A percentile compares a stretch with the other conserved stretches of the same genome.
phyloP scores from a whole-genome alignment of 225 moss, liverwort and hornwort genomes.

The Physcomitrium patens region DNA sequence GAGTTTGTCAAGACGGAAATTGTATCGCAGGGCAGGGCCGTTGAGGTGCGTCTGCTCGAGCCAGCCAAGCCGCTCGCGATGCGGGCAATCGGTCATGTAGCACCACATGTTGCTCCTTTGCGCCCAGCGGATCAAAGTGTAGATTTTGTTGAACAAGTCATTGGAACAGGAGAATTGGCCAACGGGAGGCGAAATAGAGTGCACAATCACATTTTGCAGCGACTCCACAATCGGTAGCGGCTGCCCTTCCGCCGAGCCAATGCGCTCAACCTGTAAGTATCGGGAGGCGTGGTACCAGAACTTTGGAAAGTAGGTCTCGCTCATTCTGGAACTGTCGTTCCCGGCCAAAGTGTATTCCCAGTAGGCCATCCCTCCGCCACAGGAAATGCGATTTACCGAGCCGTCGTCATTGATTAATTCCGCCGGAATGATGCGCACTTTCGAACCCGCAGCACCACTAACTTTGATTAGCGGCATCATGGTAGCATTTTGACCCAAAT shows the following conservation, averaged over 20 bases:
- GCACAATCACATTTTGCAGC: slow-evolving; percentile 48
- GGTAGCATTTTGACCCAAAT: slow-evolving; percentile 58
- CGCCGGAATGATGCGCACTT: slow-evolving; percentile 52
- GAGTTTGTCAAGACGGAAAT: slow-evolving; percentile 49
- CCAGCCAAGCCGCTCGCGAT: slow-evolving; percentile 57
- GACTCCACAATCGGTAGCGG: slow-evolving; percentile 41
- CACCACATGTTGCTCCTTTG: slow-evolving; percentile 58
- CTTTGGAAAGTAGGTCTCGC: slow-evolving; percentile 56
- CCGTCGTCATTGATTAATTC: slow-evolving; percentile 47
- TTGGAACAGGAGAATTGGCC: slow-evolving; percentile 49
- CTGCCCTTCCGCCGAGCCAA: slow-evolving; percentile 29
- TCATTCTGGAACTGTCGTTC: not conserved
- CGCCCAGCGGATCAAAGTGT: slow-evolving; percentile 47
- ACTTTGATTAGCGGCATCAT: slow-evolving; percentile 59
- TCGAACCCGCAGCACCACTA: slow-evolving; percentile 36
- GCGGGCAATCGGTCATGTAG: slow-evolving; percentile 55
- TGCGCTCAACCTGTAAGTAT: slow-evolving; percentile 51
- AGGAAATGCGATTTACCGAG: slow-evolving; percentile 49
- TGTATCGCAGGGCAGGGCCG: slow-evolving; percentile 49
- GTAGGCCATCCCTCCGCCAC: slow-evolving; percentile 48
- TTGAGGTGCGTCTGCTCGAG: slow-evolving; percentile 64
- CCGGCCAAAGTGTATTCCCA: slow-evolving; percentile 58
- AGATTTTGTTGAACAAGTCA: slow-evolving; percentile 45
- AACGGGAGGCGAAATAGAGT: slow-evolving; percentile 40
- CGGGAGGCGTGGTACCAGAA: slow-evolving; percentile 60